Conservation (phyloP, 257 asterid species). For the Jacaranda copaia region DNA sequence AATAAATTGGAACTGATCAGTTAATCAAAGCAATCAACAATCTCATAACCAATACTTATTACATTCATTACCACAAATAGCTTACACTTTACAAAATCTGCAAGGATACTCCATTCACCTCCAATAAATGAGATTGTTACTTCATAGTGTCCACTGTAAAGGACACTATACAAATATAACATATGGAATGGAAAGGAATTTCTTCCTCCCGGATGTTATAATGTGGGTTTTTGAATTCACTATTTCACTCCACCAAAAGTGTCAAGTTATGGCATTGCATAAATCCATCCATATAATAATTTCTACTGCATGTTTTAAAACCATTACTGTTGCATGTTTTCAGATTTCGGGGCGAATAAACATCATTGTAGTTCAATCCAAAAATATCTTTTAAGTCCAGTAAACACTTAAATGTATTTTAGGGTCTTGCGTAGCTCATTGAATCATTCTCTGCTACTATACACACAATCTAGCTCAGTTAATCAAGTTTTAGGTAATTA, state of each 20-base stretch:
- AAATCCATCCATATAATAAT: neutral
- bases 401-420: no score
- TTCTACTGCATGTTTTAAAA: neutral
- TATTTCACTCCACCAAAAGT: neutral
- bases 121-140: conserved; percentile 23
- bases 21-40: no score
- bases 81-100: no score
- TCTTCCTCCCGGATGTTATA: neutral
- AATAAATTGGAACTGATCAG: no score
- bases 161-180: no score
- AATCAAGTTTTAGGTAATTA: conserved; percentile 19
- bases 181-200: no score
- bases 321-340: conserved; percentile 1
- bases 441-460: no score
- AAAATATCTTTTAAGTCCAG: no score
- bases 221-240: neutral
- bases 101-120: neutral
- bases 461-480: neutral
- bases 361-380: no score
- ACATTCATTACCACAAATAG: no score
- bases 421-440: no score
- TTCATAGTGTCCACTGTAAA: neutral
- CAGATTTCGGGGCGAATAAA: conserved; percentile 4
- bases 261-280: neutral
- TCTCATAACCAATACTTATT: no score